These are phyloP conservation scores for Acer yangbiense DNA, from an alignment of 345 rosid species.

Conservation along the genomic window DNA sequence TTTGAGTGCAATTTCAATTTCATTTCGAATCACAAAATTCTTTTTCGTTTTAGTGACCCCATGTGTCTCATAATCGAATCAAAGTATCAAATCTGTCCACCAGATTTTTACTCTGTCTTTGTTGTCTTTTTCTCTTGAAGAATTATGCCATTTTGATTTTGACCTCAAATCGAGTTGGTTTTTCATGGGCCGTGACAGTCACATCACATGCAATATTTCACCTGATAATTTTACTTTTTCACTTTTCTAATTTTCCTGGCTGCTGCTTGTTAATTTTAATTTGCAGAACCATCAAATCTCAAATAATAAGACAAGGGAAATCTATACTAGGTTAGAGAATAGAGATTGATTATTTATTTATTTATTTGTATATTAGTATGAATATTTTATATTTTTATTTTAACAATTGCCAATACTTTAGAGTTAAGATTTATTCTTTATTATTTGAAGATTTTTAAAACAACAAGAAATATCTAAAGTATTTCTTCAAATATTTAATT, in stretches of 20 bases:
- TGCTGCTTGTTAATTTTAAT: neutral
- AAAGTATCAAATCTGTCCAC: neutral
- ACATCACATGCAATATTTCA: neutral
- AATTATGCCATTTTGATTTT: neutral
- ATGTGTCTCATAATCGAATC: neutral
- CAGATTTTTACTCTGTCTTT: neutral
- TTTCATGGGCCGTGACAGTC: neutral
- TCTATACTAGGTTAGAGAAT: no score
- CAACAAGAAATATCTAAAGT: no score
- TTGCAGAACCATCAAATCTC: neutral
- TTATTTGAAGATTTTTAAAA: no score
- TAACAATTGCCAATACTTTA: no score
- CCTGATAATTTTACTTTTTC: neutral
- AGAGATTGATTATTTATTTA: neutral
- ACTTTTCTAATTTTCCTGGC: neutral
- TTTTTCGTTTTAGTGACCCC: neutral
- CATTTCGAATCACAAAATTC: neutral
- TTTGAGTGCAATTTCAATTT: neutral
- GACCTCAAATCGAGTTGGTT: neutral
- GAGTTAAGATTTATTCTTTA: no score
- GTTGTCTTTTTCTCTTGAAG: neutral
- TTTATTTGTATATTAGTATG: no score
- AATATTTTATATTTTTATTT: no score
- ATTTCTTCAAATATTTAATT: no score
- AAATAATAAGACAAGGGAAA: neutral